Percentiles rank a stretch among this genome's conserved stretches.
Conservation (phyloP, 192 early-diverging fungal species). For the Podila horticola region DNA sequence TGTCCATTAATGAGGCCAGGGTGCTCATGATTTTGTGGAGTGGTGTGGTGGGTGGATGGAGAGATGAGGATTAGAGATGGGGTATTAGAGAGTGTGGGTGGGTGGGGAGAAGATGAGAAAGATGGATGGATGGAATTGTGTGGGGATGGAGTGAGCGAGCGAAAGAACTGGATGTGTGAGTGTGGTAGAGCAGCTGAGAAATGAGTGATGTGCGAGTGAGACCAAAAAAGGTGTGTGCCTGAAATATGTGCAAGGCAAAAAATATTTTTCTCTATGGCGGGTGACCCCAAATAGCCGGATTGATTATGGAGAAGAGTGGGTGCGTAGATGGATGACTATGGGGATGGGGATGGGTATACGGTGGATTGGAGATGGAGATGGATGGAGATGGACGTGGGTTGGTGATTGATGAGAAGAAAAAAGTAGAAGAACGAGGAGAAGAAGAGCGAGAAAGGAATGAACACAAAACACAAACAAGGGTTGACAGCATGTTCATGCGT, state of each 20-base stretch:
- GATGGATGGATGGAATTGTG: not conserved
- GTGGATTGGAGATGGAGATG: not conserved
- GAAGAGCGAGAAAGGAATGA: not conserved
- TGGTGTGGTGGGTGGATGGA: not conserved
- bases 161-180: not conserved
- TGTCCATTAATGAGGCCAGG: conserved; percentile 32
- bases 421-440: not conserved
- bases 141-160: not conserved
- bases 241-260: no score
- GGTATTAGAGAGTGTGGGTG: not conserved
- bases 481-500: not conserved
- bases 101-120: not conserved
- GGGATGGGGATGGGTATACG: no score
- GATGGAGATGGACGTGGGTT: not conserved
- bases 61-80: not conserved
- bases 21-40: conserved; percentile 17
- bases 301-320: not conserved
- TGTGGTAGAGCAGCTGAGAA: not conserved
- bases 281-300: no score
- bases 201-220: not conserved
- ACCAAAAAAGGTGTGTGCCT: conserved; percentile 1
- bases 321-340: not conserved
- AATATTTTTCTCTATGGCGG: no score
- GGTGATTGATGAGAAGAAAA: not conserved
- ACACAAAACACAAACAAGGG: not conserved